These are phyloP conservation scores for Paramecium sonneborni DNA, from an alignment of 73 alveolate species.

Conservation along the genomic window DNA sequence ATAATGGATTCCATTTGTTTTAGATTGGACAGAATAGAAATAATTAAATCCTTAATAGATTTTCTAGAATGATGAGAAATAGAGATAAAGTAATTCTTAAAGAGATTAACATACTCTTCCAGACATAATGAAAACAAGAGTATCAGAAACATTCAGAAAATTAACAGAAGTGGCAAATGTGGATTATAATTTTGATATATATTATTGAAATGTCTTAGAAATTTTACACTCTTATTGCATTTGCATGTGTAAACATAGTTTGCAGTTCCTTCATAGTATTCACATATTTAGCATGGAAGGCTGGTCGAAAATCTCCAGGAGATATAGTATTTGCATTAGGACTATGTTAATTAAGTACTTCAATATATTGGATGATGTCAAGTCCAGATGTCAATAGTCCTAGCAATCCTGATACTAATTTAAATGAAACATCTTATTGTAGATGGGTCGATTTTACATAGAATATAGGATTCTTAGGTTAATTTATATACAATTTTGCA, in stretches of 20 bases:
- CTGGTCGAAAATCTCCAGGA: conserved; percentile 53
- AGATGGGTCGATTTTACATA: neutral
- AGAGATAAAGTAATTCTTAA: neutral
- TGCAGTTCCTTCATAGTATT: conserved; percentile 37
- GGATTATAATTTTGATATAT: conserved; percentile 37
- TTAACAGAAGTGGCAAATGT: conserved; percentile 35
- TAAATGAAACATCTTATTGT: neutral
- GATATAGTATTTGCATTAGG: conserved; percentile 49
- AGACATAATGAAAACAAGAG: neutral
- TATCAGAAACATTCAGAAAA: conserved; percentile 32
- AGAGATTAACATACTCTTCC: neutral
- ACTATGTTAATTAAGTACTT: neutral
- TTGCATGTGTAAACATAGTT: conserved; percentile 7
- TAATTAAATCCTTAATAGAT: conserved; percentile 18
- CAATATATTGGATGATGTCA: conserved; percentile 45
- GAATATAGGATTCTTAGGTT: neutral
- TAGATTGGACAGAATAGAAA: conserved; percentile 50
- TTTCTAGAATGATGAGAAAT: neutral
- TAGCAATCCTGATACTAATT: neutral
- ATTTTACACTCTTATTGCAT: conserved; percentile 1
- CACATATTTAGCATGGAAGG: conserved; percentile 44
- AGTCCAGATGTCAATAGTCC: neutral
- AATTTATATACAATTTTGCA: conserved; percentile 47
- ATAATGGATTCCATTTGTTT: neutral
- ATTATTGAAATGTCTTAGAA: conserved; percentile 25